Evolutionary conservation across 257 asterid genomes (phyloP), one percentile per base, ranked within the genome.

Genomic region (Solanum ossicruentum): DNA sequence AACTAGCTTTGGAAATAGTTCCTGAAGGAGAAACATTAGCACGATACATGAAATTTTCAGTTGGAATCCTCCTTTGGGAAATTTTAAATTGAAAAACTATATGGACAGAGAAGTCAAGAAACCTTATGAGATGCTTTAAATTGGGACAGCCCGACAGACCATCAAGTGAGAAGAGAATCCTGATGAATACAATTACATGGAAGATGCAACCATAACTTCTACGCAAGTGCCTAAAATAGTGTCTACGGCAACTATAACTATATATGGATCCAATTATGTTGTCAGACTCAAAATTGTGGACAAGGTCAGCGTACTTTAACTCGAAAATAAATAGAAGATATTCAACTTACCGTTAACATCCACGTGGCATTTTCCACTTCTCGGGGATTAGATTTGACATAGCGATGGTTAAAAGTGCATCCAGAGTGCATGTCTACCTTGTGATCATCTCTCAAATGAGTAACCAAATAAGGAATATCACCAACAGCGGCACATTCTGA

Each of bases 311-410:
- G 8, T 45, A 12, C 57, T 72, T 72, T 12, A 1, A 77, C 16
- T 77, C 51, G 10, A 77, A 77, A 77, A 52, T 4, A 52, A 52
- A 78, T 8, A 72, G n/a, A 71, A 52, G 47, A 5, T 26, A 78
- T 9, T 78, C 78, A 81, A 91, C 98, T 91, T 82, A 95, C 98
- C 55, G 98, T 95, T 90, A 95, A 88, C 98, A 95, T 95, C 98
- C 98, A 95, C 7, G 98, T 95, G 65, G 97, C 98, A 51, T 95
- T 95, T 92, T 95, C 98, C 47, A 95, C 98, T 87, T 95, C 98
- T 66, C 98, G 94, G 47, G 98, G 98, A 91, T 93, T 95, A 54
- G 98, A 93, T 84, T 95, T 95, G 84, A 95, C 98, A 83, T 93
- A 95, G 41, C 97, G 98, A 86, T 95, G 98, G 90, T 93, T 95